phyloP scores from a whole-genome alignment of 768 basidiomycete species.

The Imleria badia region DNA sequence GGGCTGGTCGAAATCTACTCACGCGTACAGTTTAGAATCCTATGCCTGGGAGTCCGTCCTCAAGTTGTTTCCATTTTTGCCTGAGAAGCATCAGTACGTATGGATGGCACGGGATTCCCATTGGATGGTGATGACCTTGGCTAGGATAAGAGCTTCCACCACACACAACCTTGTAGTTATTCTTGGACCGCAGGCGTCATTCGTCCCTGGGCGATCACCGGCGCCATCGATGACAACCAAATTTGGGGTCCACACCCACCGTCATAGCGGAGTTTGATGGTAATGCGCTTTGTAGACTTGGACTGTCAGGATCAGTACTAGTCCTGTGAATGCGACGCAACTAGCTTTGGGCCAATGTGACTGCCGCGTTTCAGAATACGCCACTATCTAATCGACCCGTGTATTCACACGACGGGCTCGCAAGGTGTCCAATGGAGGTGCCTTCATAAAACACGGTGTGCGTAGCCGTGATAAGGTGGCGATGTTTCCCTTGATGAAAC shows the following conservation, averaged over 20 bases:
- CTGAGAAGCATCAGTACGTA: conserved; percentile 17
- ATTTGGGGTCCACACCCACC: neutral
- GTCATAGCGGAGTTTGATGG: conserved; percentile 9
- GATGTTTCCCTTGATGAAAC: neutral
- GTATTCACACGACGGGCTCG: conserved; percentile 25
- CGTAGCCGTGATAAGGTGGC: conserved; percentile 1
- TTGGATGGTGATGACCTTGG: conserved; percentile 11
- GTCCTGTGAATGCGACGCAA: conserved; percentile 1
- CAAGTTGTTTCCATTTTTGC: conserved; percentile 10
- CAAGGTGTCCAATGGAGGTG: conserved; percentile 2
- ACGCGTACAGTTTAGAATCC: conserved; percentile 11
- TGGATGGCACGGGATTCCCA: neutral
- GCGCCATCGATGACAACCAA: neutral
- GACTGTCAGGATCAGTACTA: neutral
- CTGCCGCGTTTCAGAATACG: conserved; percentile 10
- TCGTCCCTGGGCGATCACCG: conserved; percentile 11
- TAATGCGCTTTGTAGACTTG: neutral
- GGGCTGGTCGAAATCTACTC: conserved; percentile 15
- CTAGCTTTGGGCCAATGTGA: neutral
- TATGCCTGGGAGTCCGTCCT: conserved; percentile 23
- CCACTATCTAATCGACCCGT: conserved; percentile 13
- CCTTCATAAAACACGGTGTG: conserved; percentile 16
- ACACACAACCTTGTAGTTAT: conserved; percentile 8
- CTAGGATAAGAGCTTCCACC: neutral
- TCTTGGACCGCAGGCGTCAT: conserved; percentile 2